A percentile compares a stretch with the other conserved stretches of the same genome.
Conservation (phyloP, 257 asterid genomes). For the Eustoma russellianum region DNA sequence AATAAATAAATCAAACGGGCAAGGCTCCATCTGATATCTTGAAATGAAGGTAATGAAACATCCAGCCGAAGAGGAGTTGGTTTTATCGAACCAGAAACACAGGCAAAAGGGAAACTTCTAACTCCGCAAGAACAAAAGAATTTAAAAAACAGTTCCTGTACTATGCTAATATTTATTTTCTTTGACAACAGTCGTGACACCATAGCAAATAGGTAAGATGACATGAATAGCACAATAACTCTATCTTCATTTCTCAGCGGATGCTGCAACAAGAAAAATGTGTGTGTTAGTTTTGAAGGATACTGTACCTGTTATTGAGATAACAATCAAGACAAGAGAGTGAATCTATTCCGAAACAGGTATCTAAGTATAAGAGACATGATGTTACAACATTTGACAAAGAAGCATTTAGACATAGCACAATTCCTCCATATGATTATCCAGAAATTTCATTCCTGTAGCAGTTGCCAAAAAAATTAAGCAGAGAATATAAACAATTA, state of each 20-base stretch:
- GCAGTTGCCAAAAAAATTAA: too few species aligned
- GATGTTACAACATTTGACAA: too few species aligned
- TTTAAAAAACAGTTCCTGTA: constrained; percentile 34
- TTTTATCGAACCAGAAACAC: constrained; percentile 71
- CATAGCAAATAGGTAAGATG: constrained; percentile 40
- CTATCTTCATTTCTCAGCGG: constrained; percentile 53
- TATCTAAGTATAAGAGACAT: not conserved
- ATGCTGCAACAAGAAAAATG: constrained; percentile 10
- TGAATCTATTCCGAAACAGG: not conserved
- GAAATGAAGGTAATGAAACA: constrained; percentile 64
- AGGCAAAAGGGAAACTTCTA: constrained; percentile 60
- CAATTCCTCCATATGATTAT: too few species aligned
- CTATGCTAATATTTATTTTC: constrained; percentile 22
- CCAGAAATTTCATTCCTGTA: too few species aligned
- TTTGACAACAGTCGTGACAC: constrained; percentile 26
- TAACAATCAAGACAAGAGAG: not conserved
- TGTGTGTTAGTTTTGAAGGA: not conserved
- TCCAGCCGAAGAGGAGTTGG: constrained; percentile 90
- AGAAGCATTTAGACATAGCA: not conserved
- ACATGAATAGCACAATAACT: constrained; percentile 39
- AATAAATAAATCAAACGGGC: constrained; percentile 75
- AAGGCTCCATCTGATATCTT: constrained; percentile 68
- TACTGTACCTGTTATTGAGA: not conserved
- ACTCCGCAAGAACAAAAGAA: constrained; percentile 39
- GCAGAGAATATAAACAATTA: too few species aligned